Base-by-base conservation (phyloP, 2,329 filamentous ascomycete species). In the Cytospora chrysosperma region DNA sequence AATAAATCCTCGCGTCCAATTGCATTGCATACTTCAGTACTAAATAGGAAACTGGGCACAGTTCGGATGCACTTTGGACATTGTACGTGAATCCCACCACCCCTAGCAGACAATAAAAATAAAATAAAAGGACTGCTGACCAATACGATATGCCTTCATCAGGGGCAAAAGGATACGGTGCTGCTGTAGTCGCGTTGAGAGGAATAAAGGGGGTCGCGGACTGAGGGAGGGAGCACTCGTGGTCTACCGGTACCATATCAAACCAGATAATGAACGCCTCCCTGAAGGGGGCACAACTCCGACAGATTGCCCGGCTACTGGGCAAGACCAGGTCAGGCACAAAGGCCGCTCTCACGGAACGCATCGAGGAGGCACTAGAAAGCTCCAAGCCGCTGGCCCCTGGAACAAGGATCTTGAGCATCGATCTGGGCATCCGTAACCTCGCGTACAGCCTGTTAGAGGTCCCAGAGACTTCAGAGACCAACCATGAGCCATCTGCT, bases 361-460 rank as follows among this genome's bases (percentile, higher is more conserved):
- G 84, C 0, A 76, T 91, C 21, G 69, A 76, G 32, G 70, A 75
- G 59, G 76, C 78, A 57, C 69, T 79, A 21, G 51, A 61, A 3
- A 53, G 64, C 12, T 66, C 63, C 37, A 65, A 65, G 24, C 61
- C 67, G 24, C 58, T 69, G n/a, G 21, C 67, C 27, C 4, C 72
- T 62, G 40, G 66, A 70, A 63, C 78, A 68, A 81, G 87, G 51
- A 81, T 95, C 27, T 74, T 95, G 37, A 93, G 90, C 72, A 89
- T 96, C 66, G 92, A 96, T 73, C 89, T 95, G 85, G 92, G 92
- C 4, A 90, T 96, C 68, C 86, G 86, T 51, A 96, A 96, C 72
- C 79, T 96, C 4, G 91, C 91, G 1, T 92, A 87, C 72, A 90
- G 89, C 67, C 81, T 91, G 65, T 74, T 91, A 30, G 64, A 66